Base-by-base conservation (phyloP, 2,329 filamentous ascomycete species). In the Claviceps spartinae region DNA sequence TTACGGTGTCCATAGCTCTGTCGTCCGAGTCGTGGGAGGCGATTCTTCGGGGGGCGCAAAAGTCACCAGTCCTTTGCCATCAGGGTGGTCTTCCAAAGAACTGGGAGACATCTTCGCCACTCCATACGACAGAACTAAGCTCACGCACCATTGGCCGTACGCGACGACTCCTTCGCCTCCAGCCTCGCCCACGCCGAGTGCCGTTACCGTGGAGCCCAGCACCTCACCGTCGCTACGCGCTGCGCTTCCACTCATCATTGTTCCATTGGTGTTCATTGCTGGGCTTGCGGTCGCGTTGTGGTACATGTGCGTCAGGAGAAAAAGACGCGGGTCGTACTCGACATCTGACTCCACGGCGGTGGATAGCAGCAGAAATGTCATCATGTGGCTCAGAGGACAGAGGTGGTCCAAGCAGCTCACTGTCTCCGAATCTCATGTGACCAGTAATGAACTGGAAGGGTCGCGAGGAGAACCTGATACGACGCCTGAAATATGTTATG, bases 1-100 rank as follows among this genome's bases (percentile, higher is more conserved):
- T n/a, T 95, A 95, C 62, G 71, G 72, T 2, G 85, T 93, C 1
- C 87, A 86, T 0, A 69, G 76, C 16, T 71, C 73, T 18, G 77
- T 93, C 3, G 73, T 78, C 51, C 69, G 71, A 0, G 75, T 79
- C 55, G 84, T 93, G 49, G 87, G 87, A 24, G 87, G 88, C 11
- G 69, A 74, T 53, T 72, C 71, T 6, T 70, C 69, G 0, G 87
- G 87, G 6, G 79, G 81, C 13, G 87, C 87, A n/a, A 90, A 83
- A 0, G 68, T 79, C 43, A 86, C 79, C 0, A 71, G 73, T 0
- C 87, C 86, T 1, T 70, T 73, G 5, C 75, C 79, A 16, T 76
- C 74, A 0, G 72, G 74, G 3, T 86, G 80, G 76, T 71, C 69
- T 0, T 48, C 71, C 65, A 50, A 60, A 60, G 54, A 70, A 54